A percentile compares a stretch with the other conserved stretches of the same genome.
These are phyloP conservation scores for Globisporangium orthogonon DNA, from an alignment of 352 stramenopile genomes.

Conservation along the genomic window DNA sequence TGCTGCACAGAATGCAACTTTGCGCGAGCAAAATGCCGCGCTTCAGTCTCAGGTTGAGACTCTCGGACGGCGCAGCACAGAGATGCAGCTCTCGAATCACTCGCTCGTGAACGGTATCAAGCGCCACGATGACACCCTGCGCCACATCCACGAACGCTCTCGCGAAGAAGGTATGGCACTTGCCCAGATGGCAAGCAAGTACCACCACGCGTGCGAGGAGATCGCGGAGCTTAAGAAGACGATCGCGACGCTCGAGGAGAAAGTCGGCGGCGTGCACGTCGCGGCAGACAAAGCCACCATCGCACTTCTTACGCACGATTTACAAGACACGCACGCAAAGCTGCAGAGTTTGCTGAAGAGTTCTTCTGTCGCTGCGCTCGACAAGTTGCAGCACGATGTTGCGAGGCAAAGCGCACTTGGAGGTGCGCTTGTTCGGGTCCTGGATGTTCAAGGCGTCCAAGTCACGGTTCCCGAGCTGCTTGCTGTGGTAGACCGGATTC, in stretches of 20 bases:
- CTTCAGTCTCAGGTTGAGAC: conserved; percentile 23
- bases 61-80: conserved; percentile 26
- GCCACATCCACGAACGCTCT: conserved; percentile 45
- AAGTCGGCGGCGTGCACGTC: conserved; percentile 58
- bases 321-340: conserved; percentile 41
- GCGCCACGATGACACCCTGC: conserved; percentile 68
- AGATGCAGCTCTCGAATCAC: conserved; percentile 45
- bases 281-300: conserved; percentile 65
- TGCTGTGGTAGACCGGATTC: conserved; percentile 7
- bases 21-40: conserved; percentile 18
- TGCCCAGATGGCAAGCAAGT: conserved; percentile 49
- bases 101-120: conserved; percentile 58
- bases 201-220: conserved; percentile 65
- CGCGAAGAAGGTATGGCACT: conserved; percentile 43
- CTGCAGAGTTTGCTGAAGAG: conserved; percentile 5
- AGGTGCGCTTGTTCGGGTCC: conserved; percentile 24
- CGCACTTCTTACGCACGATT: conserved; percentile 40
- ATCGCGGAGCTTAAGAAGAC: conserved; percentile 68
- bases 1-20: conserved; percentile 36
- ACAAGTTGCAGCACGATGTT: not conserved
- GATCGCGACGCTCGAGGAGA: conserved; percentile 55
- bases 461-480: conserved; percentile 27
- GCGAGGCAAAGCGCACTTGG: conserved; percentile 16
- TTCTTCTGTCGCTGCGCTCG: not conserved
- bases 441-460: conserved; percentile 25